A percentile compares a stretch with the other conserved stretches of the same genome.
Conservation (phyloP, 352 stramenopile genomes). For the Phytopythium aichiense region DNA sequence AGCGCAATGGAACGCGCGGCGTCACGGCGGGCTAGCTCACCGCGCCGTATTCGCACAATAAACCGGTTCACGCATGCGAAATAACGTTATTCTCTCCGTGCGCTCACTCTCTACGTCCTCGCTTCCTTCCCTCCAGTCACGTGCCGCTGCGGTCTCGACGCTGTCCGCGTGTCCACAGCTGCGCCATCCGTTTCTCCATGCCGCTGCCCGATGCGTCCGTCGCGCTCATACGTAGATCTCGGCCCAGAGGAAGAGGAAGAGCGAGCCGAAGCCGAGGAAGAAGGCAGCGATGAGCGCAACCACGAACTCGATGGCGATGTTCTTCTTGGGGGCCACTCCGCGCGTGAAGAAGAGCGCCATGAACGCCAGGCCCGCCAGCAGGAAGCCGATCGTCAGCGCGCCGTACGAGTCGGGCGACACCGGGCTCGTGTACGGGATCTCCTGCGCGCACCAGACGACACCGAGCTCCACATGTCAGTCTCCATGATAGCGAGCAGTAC, state of each 20-base stretch:
- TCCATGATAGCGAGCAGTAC: background rate
- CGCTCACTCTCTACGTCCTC: background rate
- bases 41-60: background rate
- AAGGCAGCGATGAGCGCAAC: conserved; percentile 62
- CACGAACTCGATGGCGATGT: conserved; percentile 60
- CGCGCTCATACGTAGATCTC: conserved; percentile 80
- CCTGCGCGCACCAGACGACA: conserved; percentile 20
- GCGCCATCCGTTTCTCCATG: background rate
- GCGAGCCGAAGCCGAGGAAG: conserved; percentile 74
- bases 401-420: conserved; percentile 72
- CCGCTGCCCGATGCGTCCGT: background rate
- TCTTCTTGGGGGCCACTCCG: conserved; percentile 73
- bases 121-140: background rate
- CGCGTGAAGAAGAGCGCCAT: conserved; percentile 84
- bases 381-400: conserved; percentile 45
- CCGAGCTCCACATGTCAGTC: background rate
- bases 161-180: background rate
- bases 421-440: conserved; percentile 80
- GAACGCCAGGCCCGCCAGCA: conserved; percentile 69
- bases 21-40: background rate
- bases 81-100: conserved; percentile 8
- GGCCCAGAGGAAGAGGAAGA: conserved; percentile 87
- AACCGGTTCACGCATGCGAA: conserved; percentile 8
- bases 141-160: background rate
- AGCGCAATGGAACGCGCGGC: background rate